Conservation (phyloP, 2,329 filamentous ascomycete species). For the Claviceps paspali region DNA sequence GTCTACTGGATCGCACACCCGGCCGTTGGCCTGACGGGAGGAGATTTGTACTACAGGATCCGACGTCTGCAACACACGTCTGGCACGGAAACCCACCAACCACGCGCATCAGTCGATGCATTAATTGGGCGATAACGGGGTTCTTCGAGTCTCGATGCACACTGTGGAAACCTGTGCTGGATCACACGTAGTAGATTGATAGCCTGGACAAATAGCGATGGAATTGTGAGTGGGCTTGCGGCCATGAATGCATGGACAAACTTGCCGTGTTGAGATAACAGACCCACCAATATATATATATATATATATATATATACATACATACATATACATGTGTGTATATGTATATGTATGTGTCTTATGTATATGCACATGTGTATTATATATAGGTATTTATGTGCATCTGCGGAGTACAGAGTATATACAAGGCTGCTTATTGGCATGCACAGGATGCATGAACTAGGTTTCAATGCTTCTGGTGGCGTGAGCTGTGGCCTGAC, state of each 20-base stretch:
- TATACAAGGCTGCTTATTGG: not conserved
- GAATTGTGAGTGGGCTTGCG: not conserved
- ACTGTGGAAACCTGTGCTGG: not conserved
- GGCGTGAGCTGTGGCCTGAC: constrained; percentile 1
- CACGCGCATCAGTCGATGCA: too few species aligned
- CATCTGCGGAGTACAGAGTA: too few species aligned
- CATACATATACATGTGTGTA: not conserved
- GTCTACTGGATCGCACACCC: too few species aligned
- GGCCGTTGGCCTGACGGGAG: too few species aligned
- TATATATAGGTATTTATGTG: too few species aligned
- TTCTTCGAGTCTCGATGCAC: not conserved
- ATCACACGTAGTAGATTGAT: not conserved
- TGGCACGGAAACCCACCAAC: not conserved
- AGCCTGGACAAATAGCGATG: not conserved
- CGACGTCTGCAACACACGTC: not conserved
- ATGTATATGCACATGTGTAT: not conserved
- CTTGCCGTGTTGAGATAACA: not conserved
- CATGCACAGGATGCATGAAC: not conserved
- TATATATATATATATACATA: not conserved
- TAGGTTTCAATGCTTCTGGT: not conserved
- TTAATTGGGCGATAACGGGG: too few species aligned
- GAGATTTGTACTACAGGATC: too few species aligned
- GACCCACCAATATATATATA: not conserved
- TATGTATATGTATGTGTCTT: not conserved
- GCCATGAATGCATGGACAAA: not conserved